These are phyloP conservation scores for Mycena sp. DNA, from an alignment of 1,284 basidiomycete genomes.

Conservation along the genomic window DNA sequence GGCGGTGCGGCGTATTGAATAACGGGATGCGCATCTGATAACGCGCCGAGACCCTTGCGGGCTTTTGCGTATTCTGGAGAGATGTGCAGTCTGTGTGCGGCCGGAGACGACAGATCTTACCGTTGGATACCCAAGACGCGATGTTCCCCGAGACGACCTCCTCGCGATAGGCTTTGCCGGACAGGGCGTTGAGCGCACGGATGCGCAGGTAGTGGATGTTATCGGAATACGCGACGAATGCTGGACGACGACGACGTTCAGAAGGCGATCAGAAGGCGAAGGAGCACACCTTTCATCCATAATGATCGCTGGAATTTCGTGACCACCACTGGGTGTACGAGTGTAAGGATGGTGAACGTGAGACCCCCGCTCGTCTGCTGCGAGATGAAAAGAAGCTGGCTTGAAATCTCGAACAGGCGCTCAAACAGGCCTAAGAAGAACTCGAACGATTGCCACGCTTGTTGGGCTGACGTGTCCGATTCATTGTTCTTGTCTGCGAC, in stretches of 20 bases:
- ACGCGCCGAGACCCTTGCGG: not conserved
- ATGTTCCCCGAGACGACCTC: not conserved
- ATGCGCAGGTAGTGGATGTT: slow-evolving; percentile 4
- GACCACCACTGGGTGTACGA: not conserved
- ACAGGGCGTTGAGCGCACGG: not conserved
- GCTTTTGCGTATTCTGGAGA: slow-evolving; percentile 6
- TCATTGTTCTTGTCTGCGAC: not conserved
- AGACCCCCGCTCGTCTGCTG: slow-evolving; percentile 4
- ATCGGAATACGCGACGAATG: not conserved
- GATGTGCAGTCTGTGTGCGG: not conserved
- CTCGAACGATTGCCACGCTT: not conserved
- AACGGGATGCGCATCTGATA: not conserved
- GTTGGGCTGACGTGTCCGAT: too few relatives aligned
- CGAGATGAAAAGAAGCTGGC: slow-evolving; percentile 2
- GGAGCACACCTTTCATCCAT: not conserved
- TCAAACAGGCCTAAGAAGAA: not conserved
- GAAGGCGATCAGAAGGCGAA: not conserved
- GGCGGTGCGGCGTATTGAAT: not conserved
- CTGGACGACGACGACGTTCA: not conserved
- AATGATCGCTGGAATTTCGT: not conserved
- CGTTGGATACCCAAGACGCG: not conserved
- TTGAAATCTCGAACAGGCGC: not conserved
- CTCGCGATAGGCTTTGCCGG: not conserved
- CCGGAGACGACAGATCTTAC: not conserved
- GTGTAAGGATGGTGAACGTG: not conserved